Base-by-base conservation (phyloP, 2,329 filamentous ascomycete species). In the Neospermospora avenae region DNA sequence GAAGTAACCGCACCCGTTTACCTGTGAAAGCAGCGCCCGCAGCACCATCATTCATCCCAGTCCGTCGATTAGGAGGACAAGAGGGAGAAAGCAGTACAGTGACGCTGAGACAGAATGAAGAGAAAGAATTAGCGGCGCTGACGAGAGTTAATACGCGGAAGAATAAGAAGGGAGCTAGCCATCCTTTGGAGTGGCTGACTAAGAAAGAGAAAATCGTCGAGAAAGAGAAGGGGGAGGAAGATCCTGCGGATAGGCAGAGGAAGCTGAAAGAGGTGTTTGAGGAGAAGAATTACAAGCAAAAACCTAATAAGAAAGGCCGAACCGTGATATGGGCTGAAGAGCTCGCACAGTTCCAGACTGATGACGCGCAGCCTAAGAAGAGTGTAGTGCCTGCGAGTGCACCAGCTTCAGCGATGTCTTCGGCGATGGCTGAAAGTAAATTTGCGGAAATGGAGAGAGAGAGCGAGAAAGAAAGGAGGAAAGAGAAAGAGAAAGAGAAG, bases 201-300 rank as follows among this genome's bases (percentile, higher is more conserved):
- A 70, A 55, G 70, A 72, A 48, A 65, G 60, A 10, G 70, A 72
- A 39, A 69, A 55, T 7, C 3, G 63, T 66, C 0, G 74, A 70
- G 63, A 75, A 76, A 55, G 70, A 71, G 20, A 68, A 74, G 6
- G 74, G 76, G 57, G 74, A 75, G 54, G 71, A 75, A 3, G 74
- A 78, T 46, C 74, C 75, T 58, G 71, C 70, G 53, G 65, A 73
- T 59, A 71, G 75, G 62, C 70, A 74, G 53, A 65, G 70, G 25
- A 61, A 72, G n/a, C 60, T 72, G 20, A 71, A 72, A 56, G 71
- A 74, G 53, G 63, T 67, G 13, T 72, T 72, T 55, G 71, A 74
- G 31, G 70, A 73, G 24, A 72, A 73, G 59, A 63, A 56, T 11
- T 67, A 69, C 46, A 70, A 67, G 22, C 54, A 67, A 16, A 69